Evolutionary conservation across 352 stramenopile genomes (phyloP).

Genomic region (Thalassiosira livingstoniorum): DNA sequence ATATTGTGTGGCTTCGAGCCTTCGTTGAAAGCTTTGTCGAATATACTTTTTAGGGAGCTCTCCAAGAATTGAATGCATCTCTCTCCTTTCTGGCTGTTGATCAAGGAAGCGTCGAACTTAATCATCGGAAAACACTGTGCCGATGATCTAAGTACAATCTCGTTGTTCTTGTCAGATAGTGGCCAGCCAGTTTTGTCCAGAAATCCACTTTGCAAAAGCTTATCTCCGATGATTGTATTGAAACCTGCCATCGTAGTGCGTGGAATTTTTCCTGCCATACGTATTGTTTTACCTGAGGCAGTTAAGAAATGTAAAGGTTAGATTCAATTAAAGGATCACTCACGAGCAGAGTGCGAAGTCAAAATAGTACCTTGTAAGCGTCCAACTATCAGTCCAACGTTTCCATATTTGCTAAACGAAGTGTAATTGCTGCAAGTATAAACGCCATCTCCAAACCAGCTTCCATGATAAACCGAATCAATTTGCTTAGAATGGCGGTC

Average conservation of each 20-base stretch:
- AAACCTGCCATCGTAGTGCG: neutral
- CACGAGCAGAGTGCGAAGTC: neutral
- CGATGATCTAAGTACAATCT: neutral
- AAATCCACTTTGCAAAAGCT: neutral
- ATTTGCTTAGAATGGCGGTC: slow-evolving; percentile 2
- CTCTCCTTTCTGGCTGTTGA: neutral
- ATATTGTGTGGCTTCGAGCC: too few relatives aligned
- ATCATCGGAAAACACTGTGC: slow-evolving; percentile 1
- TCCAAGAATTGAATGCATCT: slow-evolving; percentile 10
- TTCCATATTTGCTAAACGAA: neutral
- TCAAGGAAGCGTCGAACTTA: neutral
- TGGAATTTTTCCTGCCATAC: neutral
- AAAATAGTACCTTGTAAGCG: neutral
- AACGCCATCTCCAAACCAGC: neutral
- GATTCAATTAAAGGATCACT: neutral
- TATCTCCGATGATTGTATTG: slow-evolving; percentile 15
- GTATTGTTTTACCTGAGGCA: neutral
- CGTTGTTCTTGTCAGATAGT: neutral
- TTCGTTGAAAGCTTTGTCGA: slow-evolving; percentile 54
- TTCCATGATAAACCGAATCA: neutral
- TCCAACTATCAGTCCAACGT: slow-evolving; percentile 6
- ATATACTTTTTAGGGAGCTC: slow-evolving; percentile 19
- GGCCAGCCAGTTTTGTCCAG: neutral
- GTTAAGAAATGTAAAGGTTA: neutral
- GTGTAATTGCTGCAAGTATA: neutral